Evolutionary conservation across 2,329 filamentous ascomycete genomes (phyloP), one percentile per base, ranked within the genome.

Genomic region (Balansia obtecta): DNA sequence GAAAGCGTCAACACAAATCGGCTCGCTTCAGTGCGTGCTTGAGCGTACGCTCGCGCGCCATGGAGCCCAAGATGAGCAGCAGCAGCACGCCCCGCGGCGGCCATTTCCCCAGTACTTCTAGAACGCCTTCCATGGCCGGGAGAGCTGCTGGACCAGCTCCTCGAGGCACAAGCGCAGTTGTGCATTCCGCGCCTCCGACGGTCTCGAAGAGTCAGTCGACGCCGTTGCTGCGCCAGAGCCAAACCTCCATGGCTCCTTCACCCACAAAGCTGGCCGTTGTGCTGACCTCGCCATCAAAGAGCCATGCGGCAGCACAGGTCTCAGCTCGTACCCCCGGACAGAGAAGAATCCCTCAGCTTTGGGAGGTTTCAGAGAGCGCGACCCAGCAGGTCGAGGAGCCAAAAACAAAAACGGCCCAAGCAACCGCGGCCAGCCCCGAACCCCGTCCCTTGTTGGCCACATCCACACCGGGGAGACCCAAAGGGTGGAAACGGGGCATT

Each of bases 381-480:
- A 33, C 22, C 8, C 22, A 4, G 8, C 42, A 11, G 20, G 10
- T 20, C n/a, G n/a, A 10, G 1, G 13, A 27, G 20, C 18, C 13
- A 10, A 37, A 2, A 13, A 18, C 16, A 2, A 10, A 2, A 13
- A 18, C 16, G 2, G 5, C 44, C 16, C 3, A 34, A 27, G 13
- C 30, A 30, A 15, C 20, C 27, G n/a, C n/a, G 15, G n/a, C 5
- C 13, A 27, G 12, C 7, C 15, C 46, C 2, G 34, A 2, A 22
- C 9, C 37, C 4, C 7, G 42, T 1, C 12, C 30, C 15, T 22
- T 34, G n/a, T n/a, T n/a, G 30, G 41, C 46, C 20, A n/a, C 16
- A 12, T 22, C 34, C 16, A 34, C 38, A 16, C 20, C 44, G 38
- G 75, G 76, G 8, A 67, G 76, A 6, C 75, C 76, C 4, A 72